phyloP scores from a whole-genome alignment of 306 rosid species.

The Citrullus amarus region DNA sequence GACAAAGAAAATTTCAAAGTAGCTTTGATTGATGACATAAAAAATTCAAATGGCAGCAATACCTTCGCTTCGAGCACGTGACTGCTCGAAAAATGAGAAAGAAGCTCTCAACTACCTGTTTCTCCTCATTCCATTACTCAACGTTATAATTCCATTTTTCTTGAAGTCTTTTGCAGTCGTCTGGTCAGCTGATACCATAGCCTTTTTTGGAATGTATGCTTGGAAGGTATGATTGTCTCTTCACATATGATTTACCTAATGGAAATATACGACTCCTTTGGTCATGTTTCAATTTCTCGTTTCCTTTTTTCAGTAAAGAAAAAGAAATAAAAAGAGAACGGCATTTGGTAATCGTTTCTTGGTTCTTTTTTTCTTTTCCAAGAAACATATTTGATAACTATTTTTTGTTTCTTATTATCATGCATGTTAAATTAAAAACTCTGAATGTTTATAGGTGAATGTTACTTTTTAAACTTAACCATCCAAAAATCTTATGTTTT shows the following conservation, averaged over 20 bases:
- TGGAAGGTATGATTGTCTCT: slow-evolving; percentile 60
- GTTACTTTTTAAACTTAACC: too few species aligned
- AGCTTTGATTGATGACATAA: neutral
- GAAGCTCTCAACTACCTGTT: slow-evolving; percentile 96
- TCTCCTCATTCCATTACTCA: slow-evolving; percentile 74
- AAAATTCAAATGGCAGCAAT: slow-evolving; percentile 40
- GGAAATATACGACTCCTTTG: neutral
- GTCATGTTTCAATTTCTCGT: neutral
- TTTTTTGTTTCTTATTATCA: too few species aligned
- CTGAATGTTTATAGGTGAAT: too few species aligned
- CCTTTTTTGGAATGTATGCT: slow-evolving; percentile 86
- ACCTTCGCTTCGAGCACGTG: slow-evolving; percentile 92
- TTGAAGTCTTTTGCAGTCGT: slow-evolving; percentile 91
- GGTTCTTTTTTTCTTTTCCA: too few species aligned
- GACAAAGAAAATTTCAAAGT: neutral
- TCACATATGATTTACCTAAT: neutral
- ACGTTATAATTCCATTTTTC: slow-evolving; percentile 80
- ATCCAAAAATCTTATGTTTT: too few species aligned
- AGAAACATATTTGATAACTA: too few species aligned
- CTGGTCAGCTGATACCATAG: slow-evolving; percentile 80
- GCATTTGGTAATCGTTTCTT: too few species aligned
- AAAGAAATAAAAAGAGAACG: too few species aligned
- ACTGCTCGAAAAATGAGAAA: slow-evolving; percentile 93
- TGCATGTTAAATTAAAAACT: too few species aligned
- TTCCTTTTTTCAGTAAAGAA: neutral